Conservation (phyloP, 306 rosid species). For the Fragaria iinumae region DNA sequence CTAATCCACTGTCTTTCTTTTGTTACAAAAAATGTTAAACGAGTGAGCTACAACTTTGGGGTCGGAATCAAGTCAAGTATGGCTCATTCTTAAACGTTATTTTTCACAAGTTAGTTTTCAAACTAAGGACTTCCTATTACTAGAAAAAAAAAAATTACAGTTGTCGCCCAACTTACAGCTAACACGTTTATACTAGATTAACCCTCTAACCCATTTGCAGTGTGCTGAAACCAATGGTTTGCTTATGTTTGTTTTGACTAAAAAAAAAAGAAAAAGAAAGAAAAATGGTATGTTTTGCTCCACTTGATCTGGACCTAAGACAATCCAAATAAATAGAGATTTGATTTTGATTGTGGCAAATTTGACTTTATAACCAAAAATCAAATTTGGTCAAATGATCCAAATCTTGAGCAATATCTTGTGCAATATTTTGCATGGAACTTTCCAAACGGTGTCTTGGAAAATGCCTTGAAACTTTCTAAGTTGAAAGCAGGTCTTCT, state of each 20-base stretch:
- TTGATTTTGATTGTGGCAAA: neutral
- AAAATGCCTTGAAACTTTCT: neutral
- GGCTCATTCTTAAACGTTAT: rapidly evolving
- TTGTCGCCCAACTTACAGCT: no score
- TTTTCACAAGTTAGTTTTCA: no score
- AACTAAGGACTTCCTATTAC: neutral
- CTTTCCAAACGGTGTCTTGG: neutral
- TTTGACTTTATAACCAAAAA: neutral
- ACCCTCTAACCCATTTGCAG: neutral
- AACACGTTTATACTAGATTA: no score
- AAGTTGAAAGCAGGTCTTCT: neutral
- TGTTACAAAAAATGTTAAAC: no score
- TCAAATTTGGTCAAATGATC: neutral
- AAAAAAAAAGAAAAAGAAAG: no score
- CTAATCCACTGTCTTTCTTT: no score
- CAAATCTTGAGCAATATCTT: conserved; percentile 1
- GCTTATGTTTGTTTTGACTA: neutral
- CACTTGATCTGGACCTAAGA: neutral
- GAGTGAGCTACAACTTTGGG: neutral
- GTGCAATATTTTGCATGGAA: neutral
- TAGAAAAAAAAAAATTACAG: neutral
- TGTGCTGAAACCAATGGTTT: neutral
- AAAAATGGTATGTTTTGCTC: neutral
- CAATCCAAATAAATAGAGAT: neutral
- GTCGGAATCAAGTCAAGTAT: no score